Percentiles rank a stretch among this genome's conserved stretches.
phyloP scores from a whole-genome alignment of 2,329 filamentous ascomycete genomes.

The Monosporascus sp. region DNA sequence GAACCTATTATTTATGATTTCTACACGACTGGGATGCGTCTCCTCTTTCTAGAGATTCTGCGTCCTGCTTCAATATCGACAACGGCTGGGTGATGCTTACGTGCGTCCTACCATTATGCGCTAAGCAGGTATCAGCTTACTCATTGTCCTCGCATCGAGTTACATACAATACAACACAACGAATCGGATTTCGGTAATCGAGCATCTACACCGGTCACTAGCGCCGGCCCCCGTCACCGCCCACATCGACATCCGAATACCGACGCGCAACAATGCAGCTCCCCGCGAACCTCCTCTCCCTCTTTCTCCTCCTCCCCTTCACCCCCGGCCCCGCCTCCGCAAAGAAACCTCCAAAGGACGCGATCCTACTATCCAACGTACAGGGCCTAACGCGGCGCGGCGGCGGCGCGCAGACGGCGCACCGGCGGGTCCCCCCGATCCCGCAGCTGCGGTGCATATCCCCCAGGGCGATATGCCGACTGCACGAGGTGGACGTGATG shows the following conservation, averaged over 20 bases:
- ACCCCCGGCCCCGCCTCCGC: constrained; percentile 12
- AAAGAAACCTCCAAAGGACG: constrained; percentile 41
- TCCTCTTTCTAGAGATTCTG: too few species aligned
- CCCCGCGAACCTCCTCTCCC: constrained; percentile 1
- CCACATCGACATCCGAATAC: not conserved
- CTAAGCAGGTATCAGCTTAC: too few species aligned
- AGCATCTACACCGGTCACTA: too few species aligned
- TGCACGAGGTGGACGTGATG: constrained; percentile 76
- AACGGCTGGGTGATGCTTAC: too few species aligned
- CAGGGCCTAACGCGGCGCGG: constrained; percentile 72
- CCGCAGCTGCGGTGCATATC: constrained; percentile 78
- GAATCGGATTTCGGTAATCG: not conserved
- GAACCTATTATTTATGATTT: too few species aligned
- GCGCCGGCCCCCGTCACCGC: not conserved
- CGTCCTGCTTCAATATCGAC: too few species aligned
- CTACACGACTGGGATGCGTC: too few species aligned
- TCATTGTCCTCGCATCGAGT: too few species aligned
- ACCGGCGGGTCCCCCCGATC: constrained; percentile 69
- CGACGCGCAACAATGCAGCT: constrained; percentile 9
- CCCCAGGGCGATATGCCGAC: constrained; percentile 54
- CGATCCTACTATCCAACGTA: constrained; percentile 57
- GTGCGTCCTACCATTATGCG: too few species aligned
- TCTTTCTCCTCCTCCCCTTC: constrained; percentile 17
- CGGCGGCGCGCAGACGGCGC: constrained; percentile 58
- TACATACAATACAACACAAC: not conserved